These are phyloP conservation scores for Apostasia shenzhenica DNA, from an alignment of 106 monocot species.

Conservation along the genomic window DNA sequence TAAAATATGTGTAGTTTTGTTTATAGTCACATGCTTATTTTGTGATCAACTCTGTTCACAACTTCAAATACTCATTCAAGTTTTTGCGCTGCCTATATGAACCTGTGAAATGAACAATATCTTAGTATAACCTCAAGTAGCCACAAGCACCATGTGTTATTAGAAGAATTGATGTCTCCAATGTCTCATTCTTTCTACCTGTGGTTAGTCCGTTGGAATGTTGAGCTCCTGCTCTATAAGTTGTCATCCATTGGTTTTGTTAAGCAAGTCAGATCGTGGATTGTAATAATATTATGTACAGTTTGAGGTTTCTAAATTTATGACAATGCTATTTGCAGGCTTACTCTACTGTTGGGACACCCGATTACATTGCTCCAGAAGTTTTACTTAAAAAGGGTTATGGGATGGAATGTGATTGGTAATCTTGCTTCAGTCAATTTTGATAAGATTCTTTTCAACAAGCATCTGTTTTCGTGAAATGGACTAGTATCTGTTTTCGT, in stretches of 20 bases:
- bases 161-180: no score
- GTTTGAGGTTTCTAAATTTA: no score
- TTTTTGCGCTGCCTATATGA: no score
- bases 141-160: no score
- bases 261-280: no score
- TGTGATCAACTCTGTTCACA: neutral
- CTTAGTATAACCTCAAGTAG: no score
- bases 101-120: no score
- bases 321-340: slow-evolving; percentile 32
- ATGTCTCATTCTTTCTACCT: no score
- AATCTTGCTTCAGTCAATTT: slow-evolving; percentile 10
- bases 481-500: neutral
- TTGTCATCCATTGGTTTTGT: no score
- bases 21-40: neutral
- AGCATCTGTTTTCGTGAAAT: neutral
- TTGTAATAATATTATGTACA: no score
- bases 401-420: slow-evolving; percentile 98
- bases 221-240: no score
- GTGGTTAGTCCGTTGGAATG: no score
- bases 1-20: slow-evolving; percentile 11
- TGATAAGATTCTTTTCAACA: neutral
- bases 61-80: neutral
- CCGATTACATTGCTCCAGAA: slow-evolving; percentile 96
- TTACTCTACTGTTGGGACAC: slow-evolving; percentile 92
- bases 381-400: slow-evolving; percentile 93